Evolutionary conservation across 169 alveolate genomes (phyloP).

Genomic region (Cryptosporidium sp.): DNA sequence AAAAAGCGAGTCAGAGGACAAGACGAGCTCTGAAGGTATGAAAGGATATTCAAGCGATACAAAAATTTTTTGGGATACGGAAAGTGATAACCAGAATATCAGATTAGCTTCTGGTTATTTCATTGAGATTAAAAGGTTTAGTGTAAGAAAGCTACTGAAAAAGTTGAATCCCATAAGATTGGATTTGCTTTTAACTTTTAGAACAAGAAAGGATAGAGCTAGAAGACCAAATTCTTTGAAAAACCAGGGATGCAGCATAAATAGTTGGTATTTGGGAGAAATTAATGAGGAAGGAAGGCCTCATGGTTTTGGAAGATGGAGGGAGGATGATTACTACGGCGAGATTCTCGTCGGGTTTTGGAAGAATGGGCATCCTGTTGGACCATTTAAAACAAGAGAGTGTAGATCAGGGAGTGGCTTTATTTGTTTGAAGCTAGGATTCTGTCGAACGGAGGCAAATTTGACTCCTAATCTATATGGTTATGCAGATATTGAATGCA

Average conservation of each 20-base stretch:
- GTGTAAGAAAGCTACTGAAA: constrained; percentile 47
- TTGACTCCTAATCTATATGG: constrained; percentile 76
- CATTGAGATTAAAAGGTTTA: constrained; percentile 68
- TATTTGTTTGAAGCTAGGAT: constrained; percentile 82
- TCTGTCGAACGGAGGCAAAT: constrained; percentile 34
- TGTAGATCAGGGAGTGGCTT: constrained; percentile 87
- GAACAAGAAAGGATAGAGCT: constrained; percentile 67
- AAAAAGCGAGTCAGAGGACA: not conserved
- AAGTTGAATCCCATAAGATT: constrained; percentile 65
- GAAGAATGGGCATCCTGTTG: constrained; percentile 89
- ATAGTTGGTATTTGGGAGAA: constrained; percentile 86
- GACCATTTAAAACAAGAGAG: constrained; percentile 89
- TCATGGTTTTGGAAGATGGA: constrained; percentile 92
- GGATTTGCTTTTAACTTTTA: constrained; percentile 55
- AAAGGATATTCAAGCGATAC: not conserved
- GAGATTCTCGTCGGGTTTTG: constrained; percentile 90
- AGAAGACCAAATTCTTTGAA: constrained; percentile 61
- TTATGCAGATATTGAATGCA: constrained; percentile 88
- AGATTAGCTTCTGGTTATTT: constrained; percentile 69
- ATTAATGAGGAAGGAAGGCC: constrained; percentile 85
- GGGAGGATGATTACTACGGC: constrained; percentile 84
- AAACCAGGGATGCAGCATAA: constrained; percentile 54
- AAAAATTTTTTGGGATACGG: constrained; percentile 50
- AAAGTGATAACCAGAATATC: constrained; percentile 21
- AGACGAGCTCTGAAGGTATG: not conserved